These are phyloP conservation scores for Deakozyma indianensis DNA, from an alignment of 805 yeast genomes.

Conservation along the genomic window DNA sequence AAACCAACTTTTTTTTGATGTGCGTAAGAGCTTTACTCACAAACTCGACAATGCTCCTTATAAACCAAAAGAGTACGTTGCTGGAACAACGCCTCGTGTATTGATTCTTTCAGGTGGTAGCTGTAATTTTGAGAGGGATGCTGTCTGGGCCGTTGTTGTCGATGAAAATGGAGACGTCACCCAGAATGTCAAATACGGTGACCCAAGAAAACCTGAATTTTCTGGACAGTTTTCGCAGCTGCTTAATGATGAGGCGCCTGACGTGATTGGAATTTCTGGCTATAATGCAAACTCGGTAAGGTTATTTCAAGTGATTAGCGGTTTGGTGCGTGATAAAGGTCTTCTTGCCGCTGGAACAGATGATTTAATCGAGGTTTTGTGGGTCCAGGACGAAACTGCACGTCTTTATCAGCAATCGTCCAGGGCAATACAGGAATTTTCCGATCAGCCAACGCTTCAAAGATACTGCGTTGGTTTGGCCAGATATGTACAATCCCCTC, in stretches of 20 bases:
- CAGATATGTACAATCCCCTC: conserved; percentile 85
- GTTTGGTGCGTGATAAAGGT: conserved; percentile 41
- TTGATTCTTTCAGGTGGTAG: conserved; percentile 75
- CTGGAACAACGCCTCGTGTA: conserved; percentile 76
- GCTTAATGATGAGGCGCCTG: conserved; percentile 59
- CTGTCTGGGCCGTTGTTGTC: conserved; percentile 67
- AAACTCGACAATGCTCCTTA: conserved; percentile 89
- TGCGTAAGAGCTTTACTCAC: conserved; percentile 53
- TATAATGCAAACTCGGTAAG: conserved; percentile 59
- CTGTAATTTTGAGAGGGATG: conserved; percentile 69
- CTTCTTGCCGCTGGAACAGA: conserved; percentile 24
- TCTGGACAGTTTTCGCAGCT: conserved; percentile 45
- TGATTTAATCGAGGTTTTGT: conserved; percentile 45
- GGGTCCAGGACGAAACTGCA: conserved; percentile 91
- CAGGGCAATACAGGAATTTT: conserved; percentile 62
- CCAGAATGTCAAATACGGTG: conserved; percentile 66
- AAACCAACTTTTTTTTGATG: conserved; percentile 47
- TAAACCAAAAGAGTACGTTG: conserved; percentile 61
- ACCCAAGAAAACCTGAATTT: conserved; percentile 52
- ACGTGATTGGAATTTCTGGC: conserved; percentile 85
- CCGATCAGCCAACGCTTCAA: conserved; percentile 68
- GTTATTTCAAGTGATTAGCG: conserved; percentile 36
- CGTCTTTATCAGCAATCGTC: conserved; percentile 69
- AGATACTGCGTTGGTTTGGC: conserved; percentile 83
- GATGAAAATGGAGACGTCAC: conserved; percentile 70